These are phyloP conservation scores for Fusarium oligoseptatum DNA, from an alignment of 2,329 filamentous ascomycete species.

Conservation along the genomic window DNA sequence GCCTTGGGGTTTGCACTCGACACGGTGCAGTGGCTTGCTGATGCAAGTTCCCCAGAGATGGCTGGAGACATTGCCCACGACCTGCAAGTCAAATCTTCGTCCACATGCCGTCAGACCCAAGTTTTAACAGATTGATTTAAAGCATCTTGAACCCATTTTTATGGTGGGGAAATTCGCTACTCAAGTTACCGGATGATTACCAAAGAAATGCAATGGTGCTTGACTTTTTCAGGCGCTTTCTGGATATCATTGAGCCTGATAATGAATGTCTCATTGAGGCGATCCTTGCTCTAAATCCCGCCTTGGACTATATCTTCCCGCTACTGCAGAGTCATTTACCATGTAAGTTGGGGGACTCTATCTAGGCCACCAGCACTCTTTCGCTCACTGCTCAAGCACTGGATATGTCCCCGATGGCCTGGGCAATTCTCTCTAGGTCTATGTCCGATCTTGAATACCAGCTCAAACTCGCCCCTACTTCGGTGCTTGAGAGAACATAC, in stretches of 20 bases:
- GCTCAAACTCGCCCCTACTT: neutral
- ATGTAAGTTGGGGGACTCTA: neutral
- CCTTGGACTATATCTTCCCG: neutral
- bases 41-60: neutral
- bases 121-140: neutral
- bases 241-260: neutral
- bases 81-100: neutral
- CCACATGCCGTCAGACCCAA: too few relatives aligned
- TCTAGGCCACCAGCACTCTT: too few relatives aligned
- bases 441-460: neutral
- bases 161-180: neutral
- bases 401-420: neutral
- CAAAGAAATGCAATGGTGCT: too few relatives aligned
- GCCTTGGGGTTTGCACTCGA: neutral
- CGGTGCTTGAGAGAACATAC: neutral
- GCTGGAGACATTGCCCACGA: fast-evolving
- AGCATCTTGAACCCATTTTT: neutral
- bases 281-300: neutral
- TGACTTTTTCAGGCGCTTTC: neutral
- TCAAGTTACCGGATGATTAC: neutral
- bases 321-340: neutral
- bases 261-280: fast-evolving
- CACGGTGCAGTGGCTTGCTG: neutral
- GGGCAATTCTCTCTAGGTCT: neutral
- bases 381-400: neutral